Conservation (phyloP, 2,329 filamentous ascomycete genomes). For the Talaromyces rugulosus region DNA sequence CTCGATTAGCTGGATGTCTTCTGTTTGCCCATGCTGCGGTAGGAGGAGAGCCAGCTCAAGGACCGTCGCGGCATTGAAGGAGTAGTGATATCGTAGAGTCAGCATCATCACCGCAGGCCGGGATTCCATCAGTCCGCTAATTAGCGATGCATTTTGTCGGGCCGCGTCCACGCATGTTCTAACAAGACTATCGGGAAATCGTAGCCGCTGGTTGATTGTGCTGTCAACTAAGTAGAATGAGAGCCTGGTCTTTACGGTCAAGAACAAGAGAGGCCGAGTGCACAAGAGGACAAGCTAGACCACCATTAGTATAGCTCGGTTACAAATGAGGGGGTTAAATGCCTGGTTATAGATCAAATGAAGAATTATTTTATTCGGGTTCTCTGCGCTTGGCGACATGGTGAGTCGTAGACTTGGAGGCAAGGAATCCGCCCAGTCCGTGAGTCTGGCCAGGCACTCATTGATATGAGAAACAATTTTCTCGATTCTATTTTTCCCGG, state of each 20-base stretch:
- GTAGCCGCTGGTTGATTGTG: constrained; percentile 28
- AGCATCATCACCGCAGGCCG: constrained; percentile 35
- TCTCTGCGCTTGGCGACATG: constrained; percentile 8
- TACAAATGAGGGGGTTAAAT: not conserved
- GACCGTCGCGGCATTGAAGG: constrained; percentile 50
- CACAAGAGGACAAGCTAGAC: constrained; percentile 47
- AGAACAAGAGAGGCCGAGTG: constrained; percentile 47
- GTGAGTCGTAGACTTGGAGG: constrained; percentile 37
- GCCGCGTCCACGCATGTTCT: constrained; percentile 41
- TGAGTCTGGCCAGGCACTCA: constrained; percentile 40
- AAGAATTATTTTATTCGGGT: constrained; percentile 30
- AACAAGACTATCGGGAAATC: constrained; percentile 15
- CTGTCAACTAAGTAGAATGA: constrained; percentile 37
- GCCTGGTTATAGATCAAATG: constrained; percentile 50
- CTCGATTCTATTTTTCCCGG: constrained; percentile 21
- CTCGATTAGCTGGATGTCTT: constrained; percentile 5
- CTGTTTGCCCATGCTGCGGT: constrained; percentile 1
- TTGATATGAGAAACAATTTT: constrained; percentile 33
- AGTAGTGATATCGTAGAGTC: constrained; percentile 31
- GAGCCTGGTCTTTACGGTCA: constrained; percentile 46
- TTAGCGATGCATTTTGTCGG: constrained; percentile 45
- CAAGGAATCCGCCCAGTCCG: constrained; percentile 38
- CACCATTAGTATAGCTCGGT: not conserved
- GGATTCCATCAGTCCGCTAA: constrained; percentile 42
- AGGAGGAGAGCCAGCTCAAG: constrained; percentile 34